Evolutionary conservation across 208 protist genomes (phyloP), one percentile per base, ranked within the genome.

Genomic region (Leishmania tarentolae): DNA sequence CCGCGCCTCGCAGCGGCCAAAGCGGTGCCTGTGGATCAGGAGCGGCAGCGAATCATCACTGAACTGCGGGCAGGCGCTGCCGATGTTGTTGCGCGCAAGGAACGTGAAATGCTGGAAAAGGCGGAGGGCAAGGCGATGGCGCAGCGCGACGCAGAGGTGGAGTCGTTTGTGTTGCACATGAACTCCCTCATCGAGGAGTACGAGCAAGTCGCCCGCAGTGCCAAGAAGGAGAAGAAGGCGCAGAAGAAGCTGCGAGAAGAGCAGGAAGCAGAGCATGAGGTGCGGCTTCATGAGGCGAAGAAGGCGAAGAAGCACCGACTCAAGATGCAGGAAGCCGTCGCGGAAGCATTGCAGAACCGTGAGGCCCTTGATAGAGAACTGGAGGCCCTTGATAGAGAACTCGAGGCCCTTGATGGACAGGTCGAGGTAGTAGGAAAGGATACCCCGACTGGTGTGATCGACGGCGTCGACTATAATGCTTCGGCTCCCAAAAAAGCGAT

Each of bases 121-220:
- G 86, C 86, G 46, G 76, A 71, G 69, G 69, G 79, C 69, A 78
- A 93, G 59, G 84, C 44, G 11, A 79, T 89, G 47, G 70, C 69
- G 65, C 85, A 91, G 79, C 78, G 90, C 11, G 89, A 96, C 72
- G 46, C 78, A 40, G 83, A 88, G 76, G 88, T 94, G 46, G 88
- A 91, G 63, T 24, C 66, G 65, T 97, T 95, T 80, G 88, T 92
- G 35, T 75, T 93, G 68, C 88, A 92, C 75, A 95, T 96, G 92
- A 95, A 98, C 84, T 46, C 53, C 1, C 83, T 94, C 75, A 97
- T 96, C 66, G 91, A 96, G 50, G 93, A 98, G 81, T 96, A 95
- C 86, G 92, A 96, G 81, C 19, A 78, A 44, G 81, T 95, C 28
- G 86, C 89, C 3, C 76, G 68, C 52, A 77, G 57, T 15, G 85